Percentiles rank a stretch among this genome's conserved stretches.
These are phyloP conservation scores for Abrus precatorius DNA, from an alignment of 306 rosid species.

Conservation along the genomic window DNA sequence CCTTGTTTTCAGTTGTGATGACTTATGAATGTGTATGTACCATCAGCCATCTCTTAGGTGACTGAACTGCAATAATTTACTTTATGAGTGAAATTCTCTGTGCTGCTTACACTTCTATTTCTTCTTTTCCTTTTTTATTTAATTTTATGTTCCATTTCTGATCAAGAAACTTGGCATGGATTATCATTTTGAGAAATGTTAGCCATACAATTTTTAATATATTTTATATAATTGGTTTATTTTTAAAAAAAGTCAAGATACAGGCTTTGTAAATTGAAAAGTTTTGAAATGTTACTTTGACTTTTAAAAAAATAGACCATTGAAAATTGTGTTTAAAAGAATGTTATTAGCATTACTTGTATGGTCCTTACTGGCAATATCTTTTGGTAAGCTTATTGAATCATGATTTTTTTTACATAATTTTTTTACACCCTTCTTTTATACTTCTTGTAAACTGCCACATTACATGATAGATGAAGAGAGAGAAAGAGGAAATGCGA, in stretches of 20 bases:
- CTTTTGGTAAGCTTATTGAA: background rate
- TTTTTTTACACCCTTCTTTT: background rate
- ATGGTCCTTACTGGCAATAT: background rate
- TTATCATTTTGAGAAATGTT: too few relatives aligned
- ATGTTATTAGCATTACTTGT: too few relatives aligned
- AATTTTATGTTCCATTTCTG: background rate
- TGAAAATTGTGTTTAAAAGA: too few relatives aligned
- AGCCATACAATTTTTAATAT: too few relatives aligned
- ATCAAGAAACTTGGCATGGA: slow-evolving; percentile 2
- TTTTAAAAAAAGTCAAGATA: too few relatives aligned
- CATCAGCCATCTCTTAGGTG: slow-evolving; percentile 31
- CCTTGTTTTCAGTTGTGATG: slow-evolving; percentile 26
- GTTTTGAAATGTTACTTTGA: too few relatives aligned
- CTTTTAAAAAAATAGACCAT: too few relatives aligned
- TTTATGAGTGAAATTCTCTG: slow-evolving; percentile 39
- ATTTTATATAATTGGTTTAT: too few relatives aligned
- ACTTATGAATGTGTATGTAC: slow-evolving; percentile 20
- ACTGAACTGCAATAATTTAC: slow-evolving; percentile 33
- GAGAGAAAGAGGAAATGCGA: background rate
- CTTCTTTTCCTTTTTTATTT: background rate
- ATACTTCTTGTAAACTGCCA: background rate
- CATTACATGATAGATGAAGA: background rate
- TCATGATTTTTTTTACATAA: background rate
- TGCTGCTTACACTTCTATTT: background rate
- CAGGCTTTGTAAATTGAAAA: too few relatives aligned